phyloP scores from a whole-genome alignment of 176 grass and related monocot genomes.

The Stipa capillata region DNA sequence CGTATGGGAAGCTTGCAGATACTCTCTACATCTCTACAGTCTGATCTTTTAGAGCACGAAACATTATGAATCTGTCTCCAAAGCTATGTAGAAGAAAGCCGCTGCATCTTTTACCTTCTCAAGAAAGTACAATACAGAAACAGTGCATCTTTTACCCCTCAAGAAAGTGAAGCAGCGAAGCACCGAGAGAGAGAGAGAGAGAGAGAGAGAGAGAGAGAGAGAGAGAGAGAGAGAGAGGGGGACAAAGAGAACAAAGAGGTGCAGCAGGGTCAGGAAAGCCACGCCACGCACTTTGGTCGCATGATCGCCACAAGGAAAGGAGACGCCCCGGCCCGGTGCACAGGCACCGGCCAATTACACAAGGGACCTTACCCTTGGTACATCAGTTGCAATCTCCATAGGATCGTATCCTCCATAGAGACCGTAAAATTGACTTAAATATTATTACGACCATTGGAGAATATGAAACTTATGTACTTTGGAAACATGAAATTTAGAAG shows the following conservation, averaged over 20 bases:
- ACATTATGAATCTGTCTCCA: conserved; percentile 4
- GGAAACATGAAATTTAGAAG: too few species aligned
- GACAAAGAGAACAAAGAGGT: conserved; percentile 32
- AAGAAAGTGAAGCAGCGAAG: not conserved
- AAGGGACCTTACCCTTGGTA: not conserved
- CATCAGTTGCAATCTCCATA: not conserved
- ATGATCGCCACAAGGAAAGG: conserved; percentile 17
- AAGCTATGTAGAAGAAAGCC: conserved; percentile 9
- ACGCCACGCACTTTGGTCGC: not conserved
- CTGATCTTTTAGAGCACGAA: not conserved
- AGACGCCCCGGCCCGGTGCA: not conserved
- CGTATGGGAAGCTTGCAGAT: not conserved
- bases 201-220: conserved; percentile 11
- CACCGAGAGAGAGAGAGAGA: not conserved
- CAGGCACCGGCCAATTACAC: not conserved
- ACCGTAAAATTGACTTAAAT: too few species aligned
- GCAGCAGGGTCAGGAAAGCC: not conserved
- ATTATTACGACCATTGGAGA: not conserved
- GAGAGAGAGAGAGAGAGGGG: not conserved
- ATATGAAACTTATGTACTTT: too few species aligned
- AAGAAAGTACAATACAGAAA: conserved; percentile 22
- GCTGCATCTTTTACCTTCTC: conserved; percentile 8
- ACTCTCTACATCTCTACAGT: not conserved
- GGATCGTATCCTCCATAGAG: too few species aligned
- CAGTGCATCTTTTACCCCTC: not conserved